Evolutionary conservation across 169 alveolate species (phyloP), one percentile per base, ranked within the genome.

Genomic region (Toxoplasma gondii): DNA sequence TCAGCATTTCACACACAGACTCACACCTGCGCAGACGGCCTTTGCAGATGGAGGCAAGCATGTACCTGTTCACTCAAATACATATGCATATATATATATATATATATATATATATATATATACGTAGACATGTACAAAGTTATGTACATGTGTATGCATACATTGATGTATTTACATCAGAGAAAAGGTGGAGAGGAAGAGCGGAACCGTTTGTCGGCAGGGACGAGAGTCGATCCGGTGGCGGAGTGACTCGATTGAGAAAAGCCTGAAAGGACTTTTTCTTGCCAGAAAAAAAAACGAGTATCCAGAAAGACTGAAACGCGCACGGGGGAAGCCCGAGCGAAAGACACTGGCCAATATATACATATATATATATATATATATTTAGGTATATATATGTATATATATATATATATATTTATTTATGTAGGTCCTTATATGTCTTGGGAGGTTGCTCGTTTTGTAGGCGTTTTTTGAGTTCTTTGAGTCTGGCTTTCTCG

Each of bases 51-150:
- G 58, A 49, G 4, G 58, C 58, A 49, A 4, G 58, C 58, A 12
- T 12, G 4, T 49, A 49, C 58, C 58, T 49, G 58, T 49, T 4
- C 12, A 49, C 58, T 7, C 12, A 49, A 4, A 49, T 24, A 34
- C 43, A n/a, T 44, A 74, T 74, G 22, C 84, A 74, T 74, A 74
- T 22, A n/a, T 74, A 74, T 74, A 74, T 74, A 31, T 74, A 74
- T n/a, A 74, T 36, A 74, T 19, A 74, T 24, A 1, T 34, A 34
- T n/a, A 74, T 74, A n/a, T 36, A 19, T 74, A 36, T 74, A n/a
- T 58, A 58, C 70, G 24, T 58, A 17, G 70, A 17, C n/a, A 58
- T 58, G 16, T 16, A 58, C 16, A 58, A 58, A 16, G 36, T 69
- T 17, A 69, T 29, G 29, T 22, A n/a, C 29, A 22, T 69, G 82